phyloP scores from a whole-genome alignment of 106 monocot species.

The Allium cepa region DNA sequence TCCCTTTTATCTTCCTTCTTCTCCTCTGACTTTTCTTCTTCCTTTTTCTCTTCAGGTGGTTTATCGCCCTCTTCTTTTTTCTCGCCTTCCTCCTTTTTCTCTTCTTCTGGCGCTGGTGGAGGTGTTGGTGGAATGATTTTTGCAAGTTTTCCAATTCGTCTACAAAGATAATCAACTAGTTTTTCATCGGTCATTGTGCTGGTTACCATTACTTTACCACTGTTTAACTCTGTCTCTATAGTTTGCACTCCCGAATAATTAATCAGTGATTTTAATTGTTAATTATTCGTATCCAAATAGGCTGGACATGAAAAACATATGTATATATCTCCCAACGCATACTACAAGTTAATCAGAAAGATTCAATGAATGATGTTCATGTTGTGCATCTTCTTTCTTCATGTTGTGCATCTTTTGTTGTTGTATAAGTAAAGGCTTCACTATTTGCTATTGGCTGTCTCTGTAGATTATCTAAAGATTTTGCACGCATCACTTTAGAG shows the following conservation, averaged over 20 bases:
- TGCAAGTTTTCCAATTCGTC: slow-evolving; percentile 60
- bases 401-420: no score
- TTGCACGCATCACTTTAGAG: slow-evolving; percentile 49
- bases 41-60: slow-evolving; percentile 14
- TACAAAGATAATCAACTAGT: slow-evolving; percentile 52
- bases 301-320: no score
- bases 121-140: slow-evolving; percentile 31
- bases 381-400: no score
- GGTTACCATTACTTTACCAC: slow-evolving; percentile 60
- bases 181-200: slow-evolving; percentile 57
- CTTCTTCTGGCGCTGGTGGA: slow-evolving; percentile 6
- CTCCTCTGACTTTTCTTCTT: slow-evolving; percentile 1
- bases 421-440: slow-evolving; percentile 64
- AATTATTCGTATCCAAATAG: not conserved
- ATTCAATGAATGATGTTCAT: no score
- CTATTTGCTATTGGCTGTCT: slow-evolving; percentile 81
- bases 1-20: slow-evolving; percentile 12
- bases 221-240: slow-evolving; percentile 51
- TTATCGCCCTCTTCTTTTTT: slow-evolving; percentile 12
- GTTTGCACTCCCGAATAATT: slow-evolving; percentile 54
- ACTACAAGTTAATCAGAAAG: no score
- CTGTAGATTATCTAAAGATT: slow-evolving; percentile 72
- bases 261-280: not conserved
- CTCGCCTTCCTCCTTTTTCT: slow-evolving; percentile 10
- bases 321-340: no score